Conservation (phyloP, 257 asterid species). For the Solanum appendiculatum region DNA sequence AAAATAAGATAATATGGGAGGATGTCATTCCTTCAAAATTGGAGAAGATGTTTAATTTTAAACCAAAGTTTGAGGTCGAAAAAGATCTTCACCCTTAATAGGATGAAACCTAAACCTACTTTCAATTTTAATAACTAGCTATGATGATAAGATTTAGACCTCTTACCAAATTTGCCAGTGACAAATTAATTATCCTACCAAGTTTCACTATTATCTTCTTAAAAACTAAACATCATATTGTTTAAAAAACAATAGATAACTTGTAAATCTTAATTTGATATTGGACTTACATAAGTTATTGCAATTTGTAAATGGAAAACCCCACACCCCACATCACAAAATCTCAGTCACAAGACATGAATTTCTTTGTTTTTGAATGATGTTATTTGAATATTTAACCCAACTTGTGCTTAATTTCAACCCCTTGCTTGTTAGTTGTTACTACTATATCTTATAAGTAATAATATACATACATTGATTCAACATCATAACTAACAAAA, state of each 20-base stretch:
- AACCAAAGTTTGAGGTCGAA: background rate
- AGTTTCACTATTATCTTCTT: background rate
- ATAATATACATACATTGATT: background rate
- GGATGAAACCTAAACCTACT: background rate
- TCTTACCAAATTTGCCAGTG: background rate
- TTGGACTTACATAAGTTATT: background rate
- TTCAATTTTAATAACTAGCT: background rate
- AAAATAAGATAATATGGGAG: background rate
- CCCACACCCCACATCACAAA: background rate
- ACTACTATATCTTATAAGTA: background rate
- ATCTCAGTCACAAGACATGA: background rate
- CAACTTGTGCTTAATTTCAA: background rate
- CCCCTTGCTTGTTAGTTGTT: background rate
- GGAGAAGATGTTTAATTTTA: background rate
- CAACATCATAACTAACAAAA: background rate
- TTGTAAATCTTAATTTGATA: background rate
- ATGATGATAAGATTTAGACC: background rate
- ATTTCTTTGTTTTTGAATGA: background rate
- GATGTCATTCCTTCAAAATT: background rate
- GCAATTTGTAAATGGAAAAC: background rate
- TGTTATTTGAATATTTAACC: background rate
- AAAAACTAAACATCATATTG: background rate
- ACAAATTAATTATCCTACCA: background rate
- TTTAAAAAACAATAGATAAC: background rate
- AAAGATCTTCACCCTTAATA: background rate